phyloP scores from a whole-genome alignment of 108 stramenopile genomes.

The Pseudonitzschia delicatissima region DNA sequence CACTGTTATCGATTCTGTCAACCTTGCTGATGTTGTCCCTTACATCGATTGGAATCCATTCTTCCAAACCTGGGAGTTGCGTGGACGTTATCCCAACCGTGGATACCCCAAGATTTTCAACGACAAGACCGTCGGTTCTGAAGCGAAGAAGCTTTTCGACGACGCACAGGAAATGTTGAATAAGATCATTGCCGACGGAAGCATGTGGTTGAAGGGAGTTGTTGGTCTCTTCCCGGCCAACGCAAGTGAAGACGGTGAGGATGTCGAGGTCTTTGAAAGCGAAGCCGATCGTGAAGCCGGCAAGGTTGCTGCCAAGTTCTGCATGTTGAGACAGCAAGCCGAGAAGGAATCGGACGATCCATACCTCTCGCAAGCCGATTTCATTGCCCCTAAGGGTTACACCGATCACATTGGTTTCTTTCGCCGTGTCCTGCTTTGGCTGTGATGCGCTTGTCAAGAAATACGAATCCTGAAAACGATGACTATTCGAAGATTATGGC shows the following conservation, averaged over 20 bases:
- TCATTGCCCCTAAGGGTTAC: conserved; percentile 95
- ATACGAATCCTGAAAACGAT: conserved; percentile 92
- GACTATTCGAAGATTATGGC: conserved; percentile 99
- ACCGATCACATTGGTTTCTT: conserved; percentile 96
- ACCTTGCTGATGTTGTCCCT: conserved; percentile 87
- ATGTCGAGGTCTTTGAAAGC: conserved; percentile 89
- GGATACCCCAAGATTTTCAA: conserved; percentile 99
- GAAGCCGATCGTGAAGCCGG: conserved; percentile 82
- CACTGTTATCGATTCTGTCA: conserved; percentile 75
- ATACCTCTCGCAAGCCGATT: conserved; percentile 95
- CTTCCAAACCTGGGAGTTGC: conserved; percentile 99
- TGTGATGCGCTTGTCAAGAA: conserved; percentile 88
- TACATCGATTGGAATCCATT: conserved; percentile 99
- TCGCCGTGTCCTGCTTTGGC: conserved; percentile 97
- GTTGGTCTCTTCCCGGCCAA: conserved; percentile 97
- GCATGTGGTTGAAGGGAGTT: conserved; percentile 88
- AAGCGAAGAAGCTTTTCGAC: conserved; percentile 97
- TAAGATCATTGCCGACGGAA: conserved; percentile 84
- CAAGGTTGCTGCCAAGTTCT: conserved; percentile 74
- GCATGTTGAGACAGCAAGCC: conserved; percentile 98
- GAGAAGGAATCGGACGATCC: conserved; percentile 97
- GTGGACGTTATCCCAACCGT: conserved; percentile 99
- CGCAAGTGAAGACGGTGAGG: conserved; percentile 92
- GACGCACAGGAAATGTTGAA: conserved; percentile 96
- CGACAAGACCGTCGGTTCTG: conserved; percentile 93